These are phyloP conservation scores for Sphagnum magellanicum DNA, from an alignment of 228 moss, liverwort and hornwort species.

Conservation along the genomic window DNA sequence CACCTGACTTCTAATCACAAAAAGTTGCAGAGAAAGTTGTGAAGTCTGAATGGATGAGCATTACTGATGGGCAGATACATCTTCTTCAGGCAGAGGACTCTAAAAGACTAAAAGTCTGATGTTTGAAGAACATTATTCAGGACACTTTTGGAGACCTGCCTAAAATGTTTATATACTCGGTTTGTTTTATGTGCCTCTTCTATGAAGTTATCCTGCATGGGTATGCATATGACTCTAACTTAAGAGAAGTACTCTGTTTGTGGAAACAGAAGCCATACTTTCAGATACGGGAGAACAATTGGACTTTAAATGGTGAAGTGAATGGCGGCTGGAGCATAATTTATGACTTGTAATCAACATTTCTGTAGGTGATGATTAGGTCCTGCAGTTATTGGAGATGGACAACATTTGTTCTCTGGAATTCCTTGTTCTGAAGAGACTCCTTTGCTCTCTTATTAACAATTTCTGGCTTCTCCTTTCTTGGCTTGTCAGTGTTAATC, in stretches of 20 bases:
- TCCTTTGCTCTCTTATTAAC: no score
- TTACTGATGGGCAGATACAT: background rate
- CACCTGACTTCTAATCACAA: background rate
- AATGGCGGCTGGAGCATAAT: conserved; percentile 74
- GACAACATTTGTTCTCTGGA: background rate
- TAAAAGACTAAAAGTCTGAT: background rate
- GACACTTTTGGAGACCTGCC: background rate
- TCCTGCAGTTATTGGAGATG: conserved; percentile 11
- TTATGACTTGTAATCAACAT: conserved; percentile 64
- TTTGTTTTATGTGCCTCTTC: background rate
- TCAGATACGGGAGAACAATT: conserved; percentile 92
- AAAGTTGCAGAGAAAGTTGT: no score
- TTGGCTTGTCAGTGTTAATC: no score
- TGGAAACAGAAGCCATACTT: conserved; percentile 66
- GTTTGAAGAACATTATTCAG: background rate
- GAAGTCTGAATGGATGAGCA: no score
- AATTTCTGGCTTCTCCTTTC: no score
- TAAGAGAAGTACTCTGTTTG: background rate
- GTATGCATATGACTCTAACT: background rate
- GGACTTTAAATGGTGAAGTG: conserved; percentile 79
- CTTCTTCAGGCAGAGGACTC: background rate
- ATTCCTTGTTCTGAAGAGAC: no score
- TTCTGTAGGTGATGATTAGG: conserved; percentile 20
- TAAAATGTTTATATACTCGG: background rate
- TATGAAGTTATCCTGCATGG: background rate